Evolutionary conservation across 2,329 filamentous ascomycete species (phyloP), one percentile per base, ranked within the genome.

Genomic region (Leptoxyphium fumago): DNA sequence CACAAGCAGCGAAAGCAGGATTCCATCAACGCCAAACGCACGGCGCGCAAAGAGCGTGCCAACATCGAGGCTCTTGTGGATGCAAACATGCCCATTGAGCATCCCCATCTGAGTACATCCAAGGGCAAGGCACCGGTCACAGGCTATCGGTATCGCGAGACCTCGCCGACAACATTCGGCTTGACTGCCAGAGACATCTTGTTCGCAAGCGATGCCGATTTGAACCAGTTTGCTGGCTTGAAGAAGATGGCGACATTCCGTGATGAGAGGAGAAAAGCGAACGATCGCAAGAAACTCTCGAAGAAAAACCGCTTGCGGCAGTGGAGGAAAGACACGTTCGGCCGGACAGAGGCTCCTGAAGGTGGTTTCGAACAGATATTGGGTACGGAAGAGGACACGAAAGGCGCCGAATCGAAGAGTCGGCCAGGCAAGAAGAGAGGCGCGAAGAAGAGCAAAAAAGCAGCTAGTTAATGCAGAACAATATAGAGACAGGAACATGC

Each of bases 211-310:
- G 91, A 98, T 66, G 70, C 77, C 40, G 78, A 81, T 43, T 76
- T 98, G 51, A 98, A 98, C 63, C 74, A 88, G 51, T 98, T 82
- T 58, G 89, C 82, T 5, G 89, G 91, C 6, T 69, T 98, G 57
- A 98, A 98, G 74, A 96, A 95, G 68, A 75, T 95, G 47, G 88
- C 89, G 4, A 73, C 84, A 5, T 98, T 91, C 70, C 76, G 91
- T 45, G 88, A 95, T 60, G 70, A 73, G 2, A 84, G 88, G 55
- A 91, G 93, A 74, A 96, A 96, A 72, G 73, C 75, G 52, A 83
- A 81, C 56, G 91, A 98, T 59, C 78, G 80, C 67, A 94, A 94
- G 72, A 75, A 77, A 55, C 72, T 96, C 28, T 83, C 85, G 51
- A 98, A 96, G 75, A 96, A 96, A 69, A 85, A 84, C 7, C 74